Conservation (phyloP, 2,329 filamentous ascomycete genomes). For the Bipolaris gigantea region DNA sequence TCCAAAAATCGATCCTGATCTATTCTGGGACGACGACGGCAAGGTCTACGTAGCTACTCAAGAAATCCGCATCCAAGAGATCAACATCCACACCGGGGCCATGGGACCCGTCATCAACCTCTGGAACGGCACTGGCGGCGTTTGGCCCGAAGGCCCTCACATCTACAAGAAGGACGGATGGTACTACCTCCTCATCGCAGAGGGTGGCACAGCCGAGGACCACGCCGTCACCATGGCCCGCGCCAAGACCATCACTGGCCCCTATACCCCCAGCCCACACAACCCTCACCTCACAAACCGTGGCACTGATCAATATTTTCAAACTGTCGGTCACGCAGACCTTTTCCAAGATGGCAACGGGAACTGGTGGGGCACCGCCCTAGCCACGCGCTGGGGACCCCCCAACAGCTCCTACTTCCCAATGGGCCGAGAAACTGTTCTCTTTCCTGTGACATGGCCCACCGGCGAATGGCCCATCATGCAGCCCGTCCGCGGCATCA, state of each 20-base stretch:
- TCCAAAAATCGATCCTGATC: constrained; percentile 50
- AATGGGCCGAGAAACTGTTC: constrained; percentile 35
- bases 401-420: constrained; percentile 10
- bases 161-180: constrained; percentile 42
- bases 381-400: constrained; percentile 28
- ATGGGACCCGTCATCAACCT: constrained; percentile 30
- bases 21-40: constrained; percentile 61
- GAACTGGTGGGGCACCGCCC: constrained; percentile 30
- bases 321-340: constrained; percentile 35
- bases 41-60: constrained; percentile 50
- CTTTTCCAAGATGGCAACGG: constrained; percentile 30
- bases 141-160: constrained; percentile 42
- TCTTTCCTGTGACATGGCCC: constrained; percentile 31
- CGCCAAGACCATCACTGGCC: constrained; percentile 38
- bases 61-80: constrained; percentile 16
- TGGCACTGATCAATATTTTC: constrained; percentile 42
- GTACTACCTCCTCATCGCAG: constrained; percentile 40
- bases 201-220: constrained; percentile 39
- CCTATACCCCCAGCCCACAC: constrained; percentile 33
- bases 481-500: constrained; percentile 48
- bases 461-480: constrained; percentile 50
- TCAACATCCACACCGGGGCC: constrained; percentile 41
- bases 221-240: constrained; percentile 44
- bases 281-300: constrained; percentile 46
- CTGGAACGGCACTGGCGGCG: constrained; percentile 23